A percentile compares a stretch with the other conserved stretches of the same genome.
Evolutionary conservation across 352 stramenopile species (phyloP).

Genomic region (Thalassiosira ordinaria): DNA sequence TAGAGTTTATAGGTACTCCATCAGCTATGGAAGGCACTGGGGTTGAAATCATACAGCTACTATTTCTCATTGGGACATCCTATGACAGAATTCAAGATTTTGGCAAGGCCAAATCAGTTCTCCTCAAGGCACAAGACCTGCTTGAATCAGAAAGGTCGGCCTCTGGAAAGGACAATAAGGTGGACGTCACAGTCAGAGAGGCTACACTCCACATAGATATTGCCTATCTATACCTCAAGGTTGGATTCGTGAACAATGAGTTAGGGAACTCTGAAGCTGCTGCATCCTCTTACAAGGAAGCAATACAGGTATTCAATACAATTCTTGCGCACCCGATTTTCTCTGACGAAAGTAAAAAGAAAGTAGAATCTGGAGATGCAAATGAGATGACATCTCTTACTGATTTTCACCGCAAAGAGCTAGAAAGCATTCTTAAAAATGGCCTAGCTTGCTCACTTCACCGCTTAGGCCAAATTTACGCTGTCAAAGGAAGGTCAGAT

Average conservation of each 20-base stretch:
- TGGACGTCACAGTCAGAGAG: constrained; percentile 28
- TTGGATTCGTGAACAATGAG: constrained; percentile 46
- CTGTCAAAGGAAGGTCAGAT: constrained; percentile 31
- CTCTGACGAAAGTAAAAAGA: constrained; percentile 23
- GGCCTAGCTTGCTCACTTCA: constrained; percentile 49
- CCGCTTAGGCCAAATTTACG: constrained; percentile 45
- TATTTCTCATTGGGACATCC: constrained; percentile 55
- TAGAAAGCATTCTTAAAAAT: constrained; percentile 51
- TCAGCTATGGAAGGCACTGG: constrained; percentile 7
- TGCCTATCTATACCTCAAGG: constrained; percentile 40
- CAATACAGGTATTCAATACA: constrained; percentile 47
- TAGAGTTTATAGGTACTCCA: constrained; percentile 31
- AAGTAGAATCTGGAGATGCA: background rate
- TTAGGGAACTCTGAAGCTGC: constrained; percentile 34
- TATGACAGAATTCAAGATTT: constrained; percentile 53
- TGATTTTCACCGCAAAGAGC: constrained; percentile 36
- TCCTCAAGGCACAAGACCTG: constrained; percentile 32
- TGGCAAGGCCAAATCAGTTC: constrained; percentile 42
- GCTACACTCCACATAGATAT: constrained; percentile 40
- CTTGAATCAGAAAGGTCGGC: constrained; percentile 10
- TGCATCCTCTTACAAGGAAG: constrained; percentile 41
- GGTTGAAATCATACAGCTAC: constrained; percentile 48
- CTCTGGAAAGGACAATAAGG: constrained; percentile 13
- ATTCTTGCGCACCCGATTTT: constrained; percentile 23
- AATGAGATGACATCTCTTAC: background rate